These are phyloP conservation scores for Hibiscus tridactylites DNA, from an alignment of 345 rosid genomes.

Conservation along the genomic window DNA sequence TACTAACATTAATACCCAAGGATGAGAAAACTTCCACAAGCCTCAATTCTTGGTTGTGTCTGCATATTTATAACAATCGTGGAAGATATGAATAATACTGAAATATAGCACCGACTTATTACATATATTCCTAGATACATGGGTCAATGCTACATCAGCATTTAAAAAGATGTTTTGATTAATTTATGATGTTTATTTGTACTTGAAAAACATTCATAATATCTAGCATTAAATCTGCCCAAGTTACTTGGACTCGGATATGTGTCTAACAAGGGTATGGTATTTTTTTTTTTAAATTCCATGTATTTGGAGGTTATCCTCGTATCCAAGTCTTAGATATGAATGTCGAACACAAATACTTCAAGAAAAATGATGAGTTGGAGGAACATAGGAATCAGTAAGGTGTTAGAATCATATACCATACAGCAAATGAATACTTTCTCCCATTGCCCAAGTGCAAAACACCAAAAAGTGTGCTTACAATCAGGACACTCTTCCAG, in stretches of 20 bases:
- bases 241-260: no score
- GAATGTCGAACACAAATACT: no score
- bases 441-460: constrained; percentile 79
- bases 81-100: no score
- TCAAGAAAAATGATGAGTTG: no score
- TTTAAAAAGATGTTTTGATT: background rate
- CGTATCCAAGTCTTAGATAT: no score
- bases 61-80: background rate
- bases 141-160: background rate
- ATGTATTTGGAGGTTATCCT: no score
- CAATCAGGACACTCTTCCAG: constrained; percentile 47
- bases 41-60: background rate
- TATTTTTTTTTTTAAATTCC: no score
- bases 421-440: constrained; percentile 75
- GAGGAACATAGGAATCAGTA: background rate
- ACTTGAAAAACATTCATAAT: background rate
- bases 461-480: constrained; percentile 60
- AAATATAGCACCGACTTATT: no score
- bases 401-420: constrained; percentile 38
- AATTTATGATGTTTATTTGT: background rate
- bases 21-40: background rate
- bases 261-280: no score
- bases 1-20: background rate
- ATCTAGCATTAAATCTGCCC: background rate
- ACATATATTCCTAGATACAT: background rate